Evolutionary conservation across 257 asterid genomes (phyloP), one percentile per base, ranked within the genome.

Genomic region (Penstemon eatonii): DNA sequence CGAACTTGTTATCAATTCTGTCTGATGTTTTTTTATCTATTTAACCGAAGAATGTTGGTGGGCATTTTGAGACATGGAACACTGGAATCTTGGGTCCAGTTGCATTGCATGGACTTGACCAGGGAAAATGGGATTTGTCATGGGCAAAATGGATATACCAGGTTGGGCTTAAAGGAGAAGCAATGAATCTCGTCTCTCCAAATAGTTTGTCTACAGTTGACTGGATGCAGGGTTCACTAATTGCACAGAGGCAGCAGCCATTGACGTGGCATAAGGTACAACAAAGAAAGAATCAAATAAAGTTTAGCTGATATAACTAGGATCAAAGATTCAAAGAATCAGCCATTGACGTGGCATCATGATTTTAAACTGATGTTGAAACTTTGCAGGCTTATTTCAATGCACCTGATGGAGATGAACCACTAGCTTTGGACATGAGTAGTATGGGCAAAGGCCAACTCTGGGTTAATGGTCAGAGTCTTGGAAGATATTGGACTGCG

Each of bases 131-230:
- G 87, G 95, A 91, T 72, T 80, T 88, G 83, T 71, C 93, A 19
- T 81, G 91, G 89, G 86, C 86, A 59, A 82, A 78, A 76, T 91
- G 97, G 97, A 88, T 87, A 52, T 91, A 91, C 79, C 90, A 91
- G 96, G 95, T 93, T 66, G 96, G 97, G 63, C 96, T 91, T 39
- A 86, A 84, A 72, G 97, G 97, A 54, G 97, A 91, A 75, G 81
- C 88, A 73, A 82, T 84, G 95, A 70, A 87, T 71, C 86, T 88
- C 40, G 84, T 75, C 75, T 82, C 90, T 65, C 83, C 95, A 57
- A 79, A 68, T 51, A 65, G 82, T 69, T 66, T 85, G 15, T 82
- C 92, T 42, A 72, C 96, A 9, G 91, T 81, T 45, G 96, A 88
- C 63, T 91, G 97, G 97, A 69, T 82, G 83, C 92, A 78, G 75